Evolutionary conservation across 352 stramenopile genomes (phyloP).

Genomic region (Pythium folliculosum): DNA sequence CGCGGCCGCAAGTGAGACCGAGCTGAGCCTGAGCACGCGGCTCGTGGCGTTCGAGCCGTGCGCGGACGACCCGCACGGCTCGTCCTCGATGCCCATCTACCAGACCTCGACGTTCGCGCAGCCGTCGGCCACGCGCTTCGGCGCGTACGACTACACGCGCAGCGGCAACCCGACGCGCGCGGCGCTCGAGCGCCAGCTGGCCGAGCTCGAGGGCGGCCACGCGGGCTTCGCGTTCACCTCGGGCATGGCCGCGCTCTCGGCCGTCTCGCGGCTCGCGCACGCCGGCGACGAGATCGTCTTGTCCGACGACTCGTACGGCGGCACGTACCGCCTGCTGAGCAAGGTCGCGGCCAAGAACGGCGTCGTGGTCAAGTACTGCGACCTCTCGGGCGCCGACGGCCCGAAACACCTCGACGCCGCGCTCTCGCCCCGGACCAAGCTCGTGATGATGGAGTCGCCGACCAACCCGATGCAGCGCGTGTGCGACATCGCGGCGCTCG

Average conservation of each 20-base stretch:
- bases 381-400: conserved; percentile 71
- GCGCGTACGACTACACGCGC: conserved; percentile 94
- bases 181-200: conserved; percentile 92
- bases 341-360: conserved; percentile 87
- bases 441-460: conserved; percentile 97
- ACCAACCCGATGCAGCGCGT: conserved; percentile 97
- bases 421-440: conserved; percentile 79
- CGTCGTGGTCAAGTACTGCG: conserved; percentile 80
- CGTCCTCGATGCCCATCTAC: conserved; percentile 92
- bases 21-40: conserved; percentile 72
- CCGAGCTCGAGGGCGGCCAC: conserved; percentile 73
- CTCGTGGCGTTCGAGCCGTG: conserved; percentile 81
- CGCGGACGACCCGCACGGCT: conserved; percentile 89
- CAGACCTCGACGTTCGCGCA: conserved; percentile 91
- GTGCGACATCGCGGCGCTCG: conserved; percentile 90
- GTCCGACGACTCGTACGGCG: conserved; percentile 96
- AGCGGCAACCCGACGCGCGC: conserved; percentile 93
- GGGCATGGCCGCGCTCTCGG: conserved; percentile 95
- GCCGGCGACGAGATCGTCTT: conserved; percentile 92
- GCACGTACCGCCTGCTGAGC: conserved; percentile 92
- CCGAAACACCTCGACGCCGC: conserved; percentile 61
- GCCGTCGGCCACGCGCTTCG: conserved; percentile 86
- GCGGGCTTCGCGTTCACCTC: conserved; percentile 91
- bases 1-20: conserved; percentile 37
- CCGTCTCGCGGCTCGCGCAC: conserved; percentile 90